A percentile compares a stretch with the other conserved stretches of the same genome.
phyloP scores from a whole-genome alignment of 495 filamentous ascomycete species.

The Xylaria longipes region DNA sequence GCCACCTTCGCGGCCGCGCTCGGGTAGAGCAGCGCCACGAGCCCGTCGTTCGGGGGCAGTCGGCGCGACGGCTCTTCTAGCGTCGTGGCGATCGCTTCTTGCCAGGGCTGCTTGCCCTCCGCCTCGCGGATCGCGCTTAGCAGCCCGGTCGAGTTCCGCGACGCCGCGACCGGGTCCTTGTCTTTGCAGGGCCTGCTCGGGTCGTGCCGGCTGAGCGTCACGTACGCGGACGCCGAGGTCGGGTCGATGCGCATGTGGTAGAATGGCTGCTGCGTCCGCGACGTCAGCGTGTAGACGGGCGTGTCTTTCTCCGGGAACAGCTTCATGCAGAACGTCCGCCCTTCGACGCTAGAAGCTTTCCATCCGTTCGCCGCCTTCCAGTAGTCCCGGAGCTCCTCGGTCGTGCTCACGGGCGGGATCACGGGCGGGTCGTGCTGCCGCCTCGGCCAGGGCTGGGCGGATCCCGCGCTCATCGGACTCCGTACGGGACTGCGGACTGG shows the following conservation, averaged over 20 bases:
- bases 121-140: conserved; percentile 50
- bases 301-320: conserved; percentile 55
- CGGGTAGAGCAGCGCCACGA: conserved; percentile 77
- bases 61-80: conserved; percentile 64
- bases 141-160: conserved; percentile 34
- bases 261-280: conserved; percentile 53
- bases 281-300: conserved; percentile 60
- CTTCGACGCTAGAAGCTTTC: conserved; percentile 57
- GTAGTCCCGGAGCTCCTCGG: conserved; percentile 56
- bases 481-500: conserved; percentile 41
- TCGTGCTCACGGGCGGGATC: conserved; percentile 54
- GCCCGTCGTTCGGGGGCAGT: conserved; percentile 67
- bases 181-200: conserved; percentile 57
- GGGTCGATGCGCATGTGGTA: conserved; percentile 61
- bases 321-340: conserved; percentile 57
- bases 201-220: conserved; percentile 60
- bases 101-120: conserved; percentile 50
- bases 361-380: conserved; percentile 65
- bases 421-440: conserved; percentile 50
- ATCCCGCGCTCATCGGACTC: conserved; percentile 38
- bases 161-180: conserved; percentile 29
- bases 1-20: conserved; percentile 72
- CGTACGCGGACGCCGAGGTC: conserved; percentile 59
- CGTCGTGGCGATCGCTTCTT: conserved; percentile 63
- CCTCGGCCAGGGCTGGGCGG: conserved; percentile 44